Conservation (phyloP, 352 stramenopile species). For the Globisporangium alternatum region DNA sequence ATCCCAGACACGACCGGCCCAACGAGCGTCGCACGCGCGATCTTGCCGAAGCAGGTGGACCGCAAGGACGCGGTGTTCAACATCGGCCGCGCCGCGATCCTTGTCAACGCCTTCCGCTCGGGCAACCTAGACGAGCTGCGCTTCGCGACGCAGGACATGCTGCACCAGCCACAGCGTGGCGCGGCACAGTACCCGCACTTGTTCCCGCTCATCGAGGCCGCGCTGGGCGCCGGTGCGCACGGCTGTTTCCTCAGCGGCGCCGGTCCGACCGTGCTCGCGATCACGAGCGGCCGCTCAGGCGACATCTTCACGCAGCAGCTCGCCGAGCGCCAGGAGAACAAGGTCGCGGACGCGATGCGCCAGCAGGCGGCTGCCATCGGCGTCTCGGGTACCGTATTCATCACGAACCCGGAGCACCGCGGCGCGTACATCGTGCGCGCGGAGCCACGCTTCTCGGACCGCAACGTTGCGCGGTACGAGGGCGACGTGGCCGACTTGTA, state of each 20-base stretch:
- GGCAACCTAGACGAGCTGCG: constrained; percentile 97
- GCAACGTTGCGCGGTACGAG: constrained; percentile 77
- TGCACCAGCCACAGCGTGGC: constrained; percentile 97
- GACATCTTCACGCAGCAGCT: constrained; percentile 98
- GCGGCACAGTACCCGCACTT: constrained; percentile 95
- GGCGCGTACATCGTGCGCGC: constrained; percentile 95
- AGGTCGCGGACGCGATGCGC: constrained; percentile 97
- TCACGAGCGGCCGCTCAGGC: constrained; percentile 95
- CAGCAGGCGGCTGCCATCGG: constrained; percentile 86
- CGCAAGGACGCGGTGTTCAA: constrained; percentile 97
- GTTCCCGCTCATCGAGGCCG: constrained; percentile 96
- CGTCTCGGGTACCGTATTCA: constrained; percentile 95
- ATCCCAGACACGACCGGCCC: constrained; percentile 98
- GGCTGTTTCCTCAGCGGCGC: constrained; percentile 97
- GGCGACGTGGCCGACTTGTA: constrained; percentile 79
- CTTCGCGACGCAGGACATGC: constrained; percentile 92
- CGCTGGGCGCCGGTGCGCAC: constrained; percentile 91
- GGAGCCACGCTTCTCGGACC: constrained; percentile 90
- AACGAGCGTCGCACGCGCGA: constrained; percentile 89
- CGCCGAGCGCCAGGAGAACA: constrained; percentile 83
- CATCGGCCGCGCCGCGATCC: constrained; percentile 94
- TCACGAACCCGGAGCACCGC: constrained; percentile 95
- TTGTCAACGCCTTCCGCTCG: constrained; percentile 96
- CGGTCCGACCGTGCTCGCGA: constrained; percentile 97
- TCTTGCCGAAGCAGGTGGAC: constrained; percentile 87